phyloP scores from a whole-genome alignment of 148 eudicot genomes.

The Camellia granthamiana region DNA sequence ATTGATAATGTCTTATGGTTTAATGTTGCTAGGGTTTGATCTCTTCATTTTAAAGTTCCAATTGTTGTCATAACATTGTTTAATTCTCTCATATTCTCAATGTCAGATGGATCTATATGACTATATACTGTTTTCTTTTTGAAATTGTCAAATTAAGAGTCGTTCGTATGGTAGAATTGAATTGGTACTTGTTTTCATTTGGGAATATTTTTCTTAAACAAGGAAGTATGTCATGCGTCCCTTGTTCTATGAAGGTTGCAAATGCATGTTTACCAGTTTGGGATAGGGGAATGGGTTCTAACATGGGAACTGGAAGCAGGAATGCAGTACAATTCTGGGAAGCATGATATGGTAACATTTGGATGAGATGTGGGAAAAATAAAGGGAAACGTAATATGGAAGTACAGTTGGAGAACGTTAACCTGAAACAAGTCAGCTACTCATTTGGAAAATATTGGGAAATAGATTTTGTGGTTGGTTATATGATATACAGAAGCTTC shows the following conservation, averaged over 20 bases:
- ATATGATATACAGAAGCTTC: neutral
- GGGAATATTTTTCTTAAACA: neutral
- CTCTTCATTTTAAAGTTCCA: neutral
- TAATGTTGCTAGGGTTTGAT: neutral
- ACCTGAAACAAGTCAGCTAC: neutral
- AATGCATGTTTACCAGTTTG: neutral
- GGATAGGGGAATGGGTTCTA: neutral
- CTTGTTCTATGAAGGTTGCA: neutral
- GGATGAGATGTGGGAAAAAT: neutral
- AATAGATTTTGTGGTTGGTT: neutral
- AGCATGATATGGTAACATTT: neutral
- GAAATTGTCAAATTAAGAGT: neutral
- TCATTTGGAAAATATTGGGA: neutral
- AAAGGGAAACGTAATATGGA: neutral
- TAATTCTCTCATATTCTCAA: neutral
- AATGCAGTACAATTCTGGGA: neutral
- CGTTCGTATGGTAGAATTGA: neutral
- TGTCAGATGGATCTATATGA: neutral
- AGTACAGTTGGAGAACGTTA: neutral
- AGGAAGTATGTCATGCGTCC: neutral
- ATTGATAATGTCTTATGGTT: neutral
- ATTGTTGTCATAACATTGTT: neutral
- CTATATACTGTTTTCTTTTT: neutral
- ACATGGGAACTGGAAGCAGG: constrained; percentile 1
- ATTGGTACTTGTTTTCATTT: neutral